phyloP scores from a whole-genome alignment of 2,329 filamentous ascomycete genomes.

The Fusarium sp. region DNA sequence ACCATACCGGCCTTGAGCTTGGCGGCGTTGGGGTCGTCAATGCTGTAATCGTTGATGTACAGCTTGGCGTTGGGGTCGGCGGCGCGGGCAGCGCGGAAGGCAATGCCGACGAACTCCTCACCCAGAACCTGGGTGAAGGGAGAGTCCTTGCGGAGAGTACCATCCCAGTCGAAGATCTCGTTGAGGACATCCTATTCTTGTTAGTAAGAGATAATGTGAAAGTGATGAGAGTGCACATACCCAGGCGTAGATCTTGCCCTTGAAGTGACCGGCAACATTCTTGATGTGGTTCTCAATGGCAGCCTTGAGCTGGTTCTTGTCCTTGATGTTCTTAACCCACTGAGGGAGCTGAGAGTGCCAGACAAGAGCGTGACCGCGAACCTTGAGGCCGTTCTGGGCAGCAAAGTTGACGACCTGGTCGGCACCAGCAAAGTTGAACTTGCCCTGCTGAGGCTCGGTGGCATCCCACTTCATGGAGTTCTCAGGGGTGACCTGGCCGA shows the following conservation, averaged over 20 bases:
- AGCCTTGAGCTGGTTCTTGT: conserved; percentile 62
- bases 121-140: conserved; percentile 77
- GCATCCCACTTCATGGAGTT: conserved; percentile 79
- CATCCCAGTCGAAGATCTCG: conserved; percentile 73
- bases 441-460: conserved; percentile 50
- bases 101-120: conserved; percentile 76
- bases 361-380: conserved; percentile 74
- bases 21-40: conserved; percentile 68
- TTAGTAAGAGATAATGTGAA: not conserved
- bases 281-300: conserved; percentile 71
- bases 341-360: conserved; percentile 72
- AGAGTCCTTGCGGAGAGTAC: conserved; percentile 63
- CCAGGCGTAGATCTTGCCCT: conserved; percentile 65
- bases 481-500: conserved; percentile 74
- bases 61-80: conserved; percentile 76
- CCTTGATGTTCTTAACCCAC: conserved; percentile 69
- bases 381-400: conserved; percentile 60
- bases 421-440: conserved; percentile 67
- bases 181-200: conserved; percentile 68
- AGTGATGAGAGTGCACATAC: not conserved
- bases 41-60: conserved; percentile 82
- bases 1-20: conserved; percentile 71
- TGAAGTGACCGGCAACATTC: conserved; percentile 67
- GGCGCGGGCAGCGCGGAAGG: conserved; percentile 74
- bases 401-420: conserved; percentile 73